phyloP scores from a whole-genome alignment of 1,284 basidiomycete species.

The Ustilago tritici region DNA sequence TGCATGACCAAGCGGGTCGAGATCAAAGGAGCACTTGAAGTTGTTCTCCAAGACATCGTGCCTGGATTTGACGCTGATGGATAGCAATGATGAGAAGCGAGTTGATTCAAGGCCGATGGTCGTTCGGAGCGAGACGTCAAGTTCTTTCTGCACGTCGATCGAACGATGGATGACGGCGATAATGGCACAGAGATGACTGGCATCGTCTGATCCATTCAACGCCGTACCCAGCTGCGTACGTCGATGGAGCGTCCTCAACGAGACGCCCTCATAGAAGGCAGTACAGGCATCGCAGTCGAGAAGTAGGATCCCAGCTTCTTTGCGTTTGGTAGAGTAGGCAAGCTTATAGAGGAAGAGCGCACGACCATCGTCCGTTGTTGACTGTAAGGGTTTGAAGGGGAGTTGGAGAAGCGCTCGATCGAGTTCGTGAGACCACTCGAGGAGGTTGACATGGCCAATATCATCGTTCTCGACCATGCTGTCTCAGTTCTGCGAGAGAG shows the following conservation, averaged over 20 bases:
- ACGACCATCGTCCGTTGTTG: background rate
- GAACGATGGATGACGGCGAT: constrained; percentile 18
- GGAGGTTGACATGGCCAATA: constrained; percentile 17
- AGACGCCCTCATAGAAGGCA: constrained; percentile 33
- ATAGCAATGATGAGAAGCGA: constrained; percentile 33
- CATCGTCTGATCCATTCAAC: background rate
- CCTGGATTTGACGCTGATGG: constrained; percentile 18
- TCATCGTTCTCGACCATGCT: constrained; percentile 17
- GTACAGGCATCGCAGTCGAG: constrained; percentile 31
- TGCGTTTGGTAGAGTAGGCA: constrained; percentile 9
- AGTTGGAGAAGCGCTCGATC: constrained; percentile 19
- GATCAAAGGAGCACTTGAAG: constrained; percentile 39
- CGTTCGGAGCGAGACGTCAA: constrained; percentile 3
- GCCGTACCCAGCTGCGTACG: constrained; percentile 4
- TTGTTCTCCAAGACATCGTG: background rate
- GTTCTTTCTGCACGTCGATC: constrained; percentile 13
- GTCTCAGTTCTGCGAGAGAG: background rate
- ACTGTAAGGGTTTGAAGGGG: constrained; percentile 18
- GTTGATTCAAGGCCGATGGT: constrained; percentile 18
- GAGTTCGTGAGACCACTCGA: constrained; percentile 41
- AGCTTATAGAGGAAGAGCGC: constrained; percentile 35
- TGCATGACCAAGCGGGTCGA: constrained; percentile 34
- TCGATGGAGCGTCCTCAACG: constrained; percentile 33
- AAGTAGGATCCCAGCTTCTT: constrained; percentile 22
- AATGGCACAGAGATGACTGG: constrained; percentile 1